Conservation (phyloP, 2,329 filamentous ascomycete species). For the Aspergillus persii region DNA sequence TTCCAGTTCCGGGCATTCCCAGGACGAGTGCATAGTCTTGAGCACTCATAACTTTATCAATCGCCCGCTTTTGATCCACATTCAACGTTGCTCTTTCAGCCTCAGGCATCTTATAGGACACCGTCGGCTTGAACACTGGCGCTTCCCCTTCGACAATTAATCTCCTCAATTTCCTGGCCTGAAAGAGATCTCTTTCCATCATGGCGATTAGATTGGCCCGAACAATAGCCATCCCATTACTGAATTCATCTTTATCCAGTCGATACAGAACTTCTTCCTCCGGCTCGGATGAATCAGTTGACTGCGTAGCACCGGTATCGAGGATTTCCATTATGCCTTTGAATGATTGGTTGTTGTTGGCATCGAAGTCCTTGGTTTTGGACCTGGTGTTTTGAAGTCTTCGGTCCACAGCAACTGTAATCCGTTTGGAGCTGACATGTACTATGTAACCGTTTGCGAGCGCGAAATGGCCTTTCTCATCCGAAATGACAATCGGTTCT, state of each 20-base stretch:
- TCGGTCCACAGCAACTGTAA: slow-evolving; percentile 87
- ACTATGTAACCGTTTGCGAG: slow-evolving; percentile 89
- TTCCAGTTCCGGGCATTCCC: slow-evolving; percentile 97
- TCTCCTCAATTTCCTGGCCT: slow-evolving; percentile 68
- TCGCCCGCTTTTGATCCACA: slow-evolving; percentile 78
- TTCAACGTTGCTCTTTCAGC: slow-evolving; percentile 67
- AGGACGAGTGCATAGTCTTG: slow-evolving; percentile 95
- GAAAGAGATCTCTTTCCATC: slow-evolving; percentile 76
- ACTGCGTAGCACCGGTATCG: slow-evolving; percentile 46
- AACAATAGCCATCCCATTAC: slow-evolving; percentile 92
- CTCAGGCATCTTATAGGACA: slow-evolving; percentile 62
- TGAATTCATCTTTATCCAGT: slow-evolving; percentile 96
- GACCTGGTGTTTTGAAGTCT: slow-evolving; percentile 82
- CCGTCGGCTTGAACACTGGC: slow-evolving; percentile 68
- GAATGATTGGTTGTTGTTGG: slow-evolving; percentile 77
- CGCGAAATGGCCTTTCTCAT: slow-evolving; percentile 92
- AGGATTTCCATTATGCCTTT: slow-evolving; percentile 85
- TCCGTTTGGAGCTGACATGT: slow-evolving; percentile 68
- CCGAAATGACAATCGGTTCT: slow-evolving; percentile 94
- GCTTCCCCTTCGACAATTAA: slow-evolving; percentile 75
- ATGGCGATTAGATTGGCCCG: slow-evolving; percentile 91
- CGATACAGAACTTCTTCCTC: slow-evolving; percentile 66
- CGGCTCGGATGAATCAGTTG: slow-evolving; percentile 34
- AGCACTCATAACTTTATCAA: slow-evolving; percentile 93
- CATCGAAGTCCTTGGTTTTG: slow-evolving; percentile 72